These are phyloP conservation scores for Mycosphaerella sp. DNA, from an alignment of 2,329 filamentous ascomycete species.

Conservation along the genomic window DNA sequence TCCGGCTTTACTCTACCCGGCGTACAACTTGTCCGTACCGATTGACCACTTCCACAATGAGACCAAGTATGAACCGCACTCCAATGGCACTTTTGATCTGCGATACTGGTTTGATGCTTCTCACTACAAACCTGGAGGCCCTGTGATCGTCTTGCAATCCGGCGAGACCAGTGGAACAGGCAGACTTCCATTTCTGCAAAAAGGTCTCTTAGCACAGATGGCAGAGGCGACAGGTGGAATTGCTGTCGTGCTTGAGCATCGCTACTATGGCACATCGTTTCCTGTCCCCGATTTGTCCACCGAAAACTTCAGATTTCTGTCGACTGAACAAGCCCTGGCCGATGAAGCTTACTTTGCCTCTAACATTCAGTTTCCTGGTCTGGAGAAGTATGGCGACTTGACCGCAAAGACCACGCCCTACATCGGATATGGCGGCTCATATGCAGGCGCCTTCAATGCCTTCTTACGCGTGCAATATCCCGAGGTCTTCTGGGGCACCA, in stretches of 20 bases:
- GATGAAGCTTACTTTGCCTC: conserved; percentile 76
- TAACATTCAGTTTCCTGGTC: conserved; percentile 63
- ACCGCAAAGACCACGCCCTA: conserved; percentile 62
- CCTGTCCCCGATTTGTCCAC: conserved; percentile 61
- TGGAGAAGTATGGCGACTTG: conserved; percentile 58
- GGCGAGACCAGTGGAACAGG: conserved; percentile 63
- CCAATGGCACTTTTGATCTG: conserved; percentile 59
- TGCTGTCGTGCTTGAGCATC: conserved; percentile 76
- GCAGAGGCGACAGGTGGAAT: conserved; percentile 66
- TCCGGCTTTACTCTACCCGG: conserved; percentile 39
- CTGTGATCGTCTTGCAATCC: conserved; percentile 68
- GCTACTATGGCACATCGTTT: conserved; percentile 76
- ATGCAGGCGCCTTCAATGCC: conserved; percentile 73
- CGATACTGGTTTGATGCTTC: conserved; percentile 79
- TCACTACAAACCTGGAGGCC: conserved; percentile 70
- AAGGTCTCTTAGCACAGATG: conserved; percentile 69
- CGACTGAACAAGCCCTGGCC: conserved; percentile 74
- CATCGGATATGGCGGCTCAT: conserved; percentile 77
- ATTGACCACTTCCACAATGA: conserved; percentile 84
- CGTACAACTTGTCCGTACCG: conserved; percentile 50
- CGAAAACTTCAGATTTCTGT: conserved; percentile 70
- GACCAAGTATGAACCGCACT: conserved; percentile 69
- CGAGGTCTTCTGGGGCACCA: conserved; percentile 69
- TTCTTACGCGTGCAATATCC: conserved; percentile 72
- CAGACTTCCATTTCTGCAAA: conserved; percentile 64